Base-by-base conservation (phyloP, 2,329 filamentous ascomycete genomes). In the Colletotrichum filicis region DNA sequence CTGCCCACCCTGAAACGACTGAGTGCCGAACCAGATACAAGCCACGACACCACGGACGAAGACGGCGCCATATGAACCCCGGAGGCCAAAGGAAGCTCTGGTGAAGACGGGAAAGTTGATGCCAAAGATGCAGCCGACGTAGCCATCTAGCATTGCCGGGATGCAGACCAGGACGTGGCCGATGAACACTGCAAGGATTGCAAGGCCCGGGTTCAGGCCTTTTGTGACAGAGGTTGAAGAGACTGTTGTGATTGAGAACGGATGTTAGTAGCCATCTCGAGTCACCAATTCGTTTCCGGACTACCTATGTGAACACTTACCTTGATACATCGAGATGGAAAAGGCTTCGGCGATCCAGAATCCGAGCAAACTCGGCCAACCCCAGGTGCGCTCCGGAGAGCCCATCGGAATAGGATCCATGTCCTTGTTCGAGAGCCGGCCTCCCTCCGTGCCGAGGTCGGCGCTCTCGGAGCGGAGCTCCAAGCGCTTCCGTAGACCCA, bases 11-110 rank as follows among this genome's bases (percentile, higher is more conserved):
- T 77, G 77, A 37, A 77, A 78, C 0, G 77, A 79, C 67, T 82
- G 80, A 8, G 82, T 79, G 7, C 78, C 82, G 32, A 79, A 81
- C 82, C 82, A 83, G 64, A 84, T 81, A 16, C 82, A 77, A 5
- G 82, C 81, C n/a, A 80, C 76, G 22, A 82, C 78, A n/a, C 79
- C 80, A 1, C 82, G 77, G 60, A 79, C 79, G 42, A 83, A 75
- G 1, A 83, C 77, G 3, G 79, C 78, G 66, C 80, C 79, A 57
- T 80, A 77, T 12, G 77, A 75, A 5, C 77, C 74, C 9, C 76
- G 75, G 42, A 78, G 76, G 14, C 79, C 80, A 28, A 80, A 82
- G 1, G 76, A 77, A 6, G 79, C 75, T 26, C 80, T 76, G 12
- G 78, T 77, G 28, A 77, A 76, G 61, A 81, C 79, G 1, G 80